Conservation (phyloP, 305 asterid genomes). For the Fraxinus angustifolia region DNA sequence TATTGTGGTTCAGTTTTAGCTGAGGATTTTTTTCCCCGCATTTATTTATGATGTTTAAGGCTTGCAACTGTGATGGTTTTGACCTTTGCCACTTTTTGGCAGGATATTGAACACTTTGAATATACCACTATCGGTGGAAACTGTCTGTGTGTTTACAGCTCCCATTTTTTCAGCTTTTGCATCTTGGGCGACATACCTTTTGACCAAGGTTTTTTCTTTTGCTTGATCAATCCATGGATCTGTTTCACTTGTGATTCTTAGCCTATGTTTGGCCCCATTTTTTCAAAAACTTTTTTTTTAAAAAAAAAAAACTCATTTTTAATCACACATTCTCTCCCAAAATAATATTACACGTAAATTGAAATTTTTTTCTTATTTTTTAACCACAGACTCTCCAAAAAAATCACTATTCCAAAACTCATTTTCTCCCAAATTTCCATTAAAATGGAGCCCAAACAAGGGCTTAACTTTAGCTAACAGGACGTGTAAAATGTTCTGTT, state of each 20-base stretch:
- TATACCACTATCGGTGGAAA: constrained; percentile 94
- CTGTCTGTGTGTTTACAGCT: constrained; percentile 98
- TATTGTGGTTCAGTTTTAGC: background rate
- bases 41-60: background rate
- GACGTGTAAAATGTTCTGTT: background rate
- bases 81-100: constrained; percentile 33
- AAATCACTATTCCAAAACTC: no score
- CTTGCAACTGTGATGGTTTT: constrained; percentile 19
- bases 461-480: background rate
- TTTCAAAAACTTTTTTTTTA: no score
- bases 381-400: no score
- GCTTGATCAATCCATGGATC: constrained; percentile 20
- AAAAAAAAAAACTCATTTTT: no score
- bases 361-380: no score
- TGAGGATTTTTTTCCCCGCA: background rate
- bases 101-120: constrained; percentile 82
- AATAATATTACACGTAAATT: no score
- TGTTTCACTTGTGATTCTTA: background rate
- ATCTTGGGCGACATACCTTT: constrained; percentile 94
- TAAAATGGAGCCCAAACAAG: no score
- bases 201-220: constrained; percentile 72
- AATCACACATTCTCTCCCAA: no score
- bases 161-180: constrained; percentile 99
- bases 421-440: no score
- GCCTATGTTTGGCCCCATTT: no score